A percentile compares a stretch with the other conserved stretches of the same genome.
phyloP scores from a whole-genome alignment of 2,329 filamentous ascomycete species.

The Teratosphaeria epicoccoides region DNA sequence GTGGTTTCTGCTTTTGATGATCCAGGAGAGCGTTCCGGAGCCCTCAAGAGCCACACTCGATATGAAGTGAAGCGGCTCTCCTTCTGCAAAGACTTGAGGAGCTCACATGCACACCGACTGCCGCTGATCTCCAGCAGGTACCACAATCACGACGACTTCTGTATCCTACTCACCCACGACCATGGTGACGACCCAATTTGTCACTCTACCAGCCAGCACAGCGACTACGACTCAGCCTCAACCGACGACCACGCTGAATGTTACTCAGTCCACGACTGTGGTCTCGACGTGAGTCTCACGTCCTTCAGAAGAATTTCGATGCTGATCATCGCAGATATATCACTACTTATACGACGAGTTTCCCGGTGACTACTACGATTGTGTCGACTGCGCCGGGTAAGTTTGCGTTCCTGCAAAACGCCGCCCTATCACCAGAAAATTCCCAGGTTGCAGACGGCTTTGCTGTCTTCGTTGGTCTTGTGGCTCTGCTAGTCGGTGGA shows the following conservation, averaged over 20 bases:
- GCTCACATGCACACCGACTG: not conserved
- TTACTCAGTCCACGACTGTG: not conserved
- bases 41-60: too few species aligned
- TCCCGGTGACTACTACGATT: not conserved
- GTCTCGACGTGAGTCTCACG: not conserved
- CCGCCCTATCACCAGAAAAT: not conserved
- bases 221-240: not conserved
- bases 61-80: not conserved
- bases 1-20: not conserved
- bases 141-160: not conserved
- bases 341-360: not conserved
- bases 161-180: not conserved
- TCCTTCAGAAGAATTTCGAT: not conserved
- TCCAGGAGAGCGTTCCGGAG: too few species aligned
- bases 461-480: too few species aligned
- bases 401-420: not conserved
- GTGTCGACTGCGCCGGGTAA: not conserved
- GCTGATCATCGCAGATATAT: not conserved
- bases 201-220: not conserved
- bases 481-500: too few species aligned
- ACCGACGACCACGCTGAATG: not conserved
- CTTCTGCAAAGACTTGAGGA: too few species aligned
- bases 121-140: not conserved
- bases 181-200: not conserved
- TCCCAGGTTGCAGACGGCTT: too few species aligned